Evolutionary conservation across 257 asterid species (phyloP), one percentile per base, ranked within the genome.

Genomic region (Nicotiana attenuata): DNA sequence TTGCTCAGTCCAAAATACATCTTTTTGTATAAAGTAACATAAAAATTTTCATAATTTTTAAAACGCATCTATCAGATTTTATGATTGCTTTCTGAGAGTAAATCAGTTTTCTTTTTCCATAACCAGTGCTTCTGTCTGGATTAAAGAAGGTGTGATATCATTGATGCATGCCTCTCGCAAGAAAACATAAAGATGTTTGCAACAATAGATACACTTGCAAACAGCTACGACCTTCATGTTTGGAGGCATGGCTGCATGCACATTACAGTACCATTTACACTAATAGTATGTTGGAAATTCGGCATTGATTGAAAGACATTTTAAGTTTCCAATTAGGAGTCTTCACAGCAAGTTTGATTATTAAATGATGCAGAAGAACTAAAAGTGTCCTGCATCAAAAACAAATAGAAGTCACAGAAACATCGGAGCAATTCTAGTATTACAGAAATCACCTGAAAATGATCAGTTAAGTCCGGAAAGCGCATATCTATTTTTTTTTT

Each of bases 41-140:
- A 41, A 41, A 41, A 9, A 8, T 0, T 41, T 8, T 8, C 50
- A 41, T 41, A 41, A 41, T 41, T 41, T 41, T 41, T 41, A 41
- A 59, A 59, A 78, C 38, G 59, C 81, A n/a, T 11, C 16, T 33
- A 59, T 78, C 68, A 56, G 81, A 35, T 19, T 22, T 31, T 77
- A 77, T 28, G 59, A 77, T 69, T 69, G 57, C 56, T 69, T 69
- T 67, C 53, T 67, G 47, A 67, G 20, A 35, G 20, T 17, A 24
- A 77, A 26, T 15, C 52, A 31, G 50, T 77, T 68, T 33, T 76
- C 81, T 76, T 77, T 77, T 77, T 38, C 24, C 53, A 59, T 59
- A 35, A 69, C 57, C 16, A 69, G 57, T 22, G 65, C 33, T 61
- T 14, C 69, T 26, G 41, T 14, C n/a, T 64, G 69, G 38, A 28